These are phyloP conservation scores for Fragaria iinumae DNA, from an alignment of 306 rosid species.

Conservation along the genomic window DNA sequence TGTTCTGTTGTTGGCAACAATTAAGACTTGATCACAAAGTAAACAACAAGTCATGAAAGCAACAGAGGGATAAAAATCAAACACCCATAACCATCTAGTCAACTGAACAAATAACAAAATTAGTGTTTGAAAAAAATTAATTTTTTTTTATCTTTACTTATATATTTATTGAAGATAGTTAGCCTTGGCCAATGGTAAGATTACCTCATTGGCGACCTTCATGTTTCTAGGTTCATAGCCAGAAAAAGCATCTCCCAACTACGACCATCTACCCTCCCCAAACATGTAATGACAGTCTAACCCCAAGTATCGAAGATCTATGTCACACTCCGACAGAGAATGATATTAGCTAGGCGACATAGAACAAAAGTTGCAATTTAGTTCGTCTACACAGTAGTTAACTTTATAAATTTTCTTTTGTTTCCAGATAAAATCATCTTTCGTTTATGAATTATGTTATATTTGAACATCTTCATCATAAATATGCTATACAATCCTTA, in stretches of 20 bases:
- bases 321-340: neutral
- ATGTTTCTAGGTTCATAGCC: neutral
- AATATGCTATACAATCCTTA: neutral
- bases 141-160: neutral
- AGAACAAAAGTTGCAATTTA: neutral
- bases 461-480: neutral
- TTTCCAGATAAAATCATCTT: neutral
- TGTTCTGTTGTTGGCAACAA: slow-evolving; percentile 75
- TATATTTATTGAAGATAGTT: neutral
- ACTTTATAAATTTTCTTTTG: neutral
- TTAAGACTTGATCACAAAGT: slow-evolving; percentile 18
- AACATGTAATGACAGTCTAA: neutral
- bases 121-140: slow-evolving; percentile 9
- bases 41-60: slow-evolving; percentile 20
- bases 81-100: slow-evolving; percentile 19
- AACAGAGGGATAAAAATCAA: slow-evolving; percentile 15
- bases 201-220: neutral
- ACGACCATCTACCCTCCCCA: neutral
- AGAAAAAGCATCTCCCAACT: neutral
- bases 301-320: neutral
- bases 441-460: slow-evolving; percentile 12
- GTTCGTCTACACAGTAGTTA: neutral
- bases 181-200: neutral
- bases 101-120: slow-evolving; percentile 13
- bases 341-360: neutral